These are phyloP conservation scores for Aspergillus glaucus DNA, from an alignment of 2,329 filamentous ascomycete genomes.

Conservation along the genomic window DNA sequence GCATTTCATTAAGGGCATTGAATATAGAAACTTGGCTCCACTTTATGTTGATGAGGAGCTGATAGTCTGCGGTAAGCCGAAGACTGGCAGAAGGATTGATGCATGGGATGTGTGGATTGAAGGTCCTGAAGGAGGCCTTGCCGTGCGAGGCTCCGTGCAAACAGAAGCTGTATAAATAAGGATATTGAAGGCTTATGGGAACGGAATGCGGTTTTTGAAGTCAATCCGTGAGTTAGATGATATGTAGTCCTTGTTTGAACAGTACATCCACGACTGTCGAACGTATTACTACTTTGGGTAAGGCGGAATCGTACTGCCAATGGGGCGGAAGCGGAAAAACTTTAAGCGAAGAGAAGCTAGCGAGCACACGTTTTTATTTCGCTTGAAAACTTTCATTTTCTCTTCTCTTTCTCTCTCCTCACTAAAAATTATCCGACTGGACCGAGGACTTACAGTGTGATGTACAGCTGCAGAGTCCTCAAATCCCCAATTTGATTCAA, in stretches of 20 bases:
- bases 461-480: not conserved
- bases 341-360: constrained; percentile 3
- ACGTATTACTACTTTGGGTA: not conserved
- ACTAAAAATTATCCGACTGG: not conserved
- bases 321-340: constrained; percentile 12
- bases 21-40: constrained; percentile 77
- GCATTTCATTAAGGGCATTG: constrained; percentile 49
- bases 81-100: constrained; percentile 34
- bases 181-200: not conserved
- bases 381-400: constrained; percentile 12
- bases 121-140: constrained; percentile 54
- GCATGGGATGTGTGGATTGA: constrained; percentile 62
- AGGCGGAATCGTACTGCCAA: not conserved
- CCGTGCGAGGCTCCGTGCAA: constrained; percentile 53
- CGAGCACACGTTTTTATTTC: constrained; percentile 15
- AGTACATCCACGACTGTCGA: too few species aligned
- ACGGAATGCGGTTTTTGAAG: not conserved
- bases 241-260: not conserved
- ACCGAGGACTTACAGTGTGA: not conserved
- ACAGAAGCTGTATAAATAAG: constrained; percentile 5
- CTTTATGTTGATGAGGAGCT: constrained; percentile 69
- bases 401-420: constrained; percentile 4
- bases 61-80: constrained; percentile 59
- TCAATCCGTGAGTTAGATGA: not conserved
- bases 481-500: not conserved